phyloP scores from a whole-genome alignment of 495 filamentous ascomycete species.

The Mycothermus thermophilus region DNA sequence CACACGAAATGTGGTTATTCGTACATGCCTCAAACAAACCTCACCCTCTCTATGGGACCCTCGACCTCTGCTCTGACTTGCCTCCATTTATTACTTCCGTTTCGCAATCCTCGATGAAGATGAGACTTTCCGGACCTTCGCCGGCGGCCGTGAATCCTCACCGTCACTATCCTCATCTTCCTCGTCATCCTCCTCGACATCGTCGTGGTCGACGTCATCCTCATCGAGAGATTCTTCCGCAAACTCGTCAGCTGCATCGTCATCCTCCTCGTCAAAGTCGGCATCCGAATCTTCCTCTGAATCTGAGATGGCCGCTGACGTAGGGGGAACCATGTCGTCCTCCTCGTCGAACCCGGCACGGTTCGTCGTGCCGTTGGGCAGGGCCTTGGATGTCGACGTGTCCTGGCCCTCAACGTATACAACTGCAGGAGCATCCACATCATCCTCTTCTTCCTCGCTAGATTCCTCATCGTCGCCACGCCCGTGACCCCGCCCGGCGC shows the following conservation, averaged over 20 bases:
- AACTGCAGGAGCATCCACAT: slow-evolving; percentile 40
- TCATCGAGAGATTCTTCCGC: slow-evolving; percentile 7
- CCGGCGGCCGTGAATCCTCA: slow-evolving; percentile 19
- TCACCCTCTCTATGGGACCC: too few species aligned
- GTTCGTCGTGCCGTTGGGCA: slow-evolving; percentile 26
- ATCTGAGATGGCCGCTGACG: too few species aligned
- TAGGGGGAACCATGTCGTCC: slow-evolving; percentile 9
- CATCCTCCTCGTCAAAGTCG: not conserved
- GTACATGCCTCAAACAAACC: too few species aligned
- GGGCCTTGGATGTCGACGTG: slow-evolving; percentile 28
- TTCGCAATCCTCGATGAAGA: slow-evolving; percentile 13
- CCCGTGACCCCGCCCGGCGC: slow-evolving; percentile 21
- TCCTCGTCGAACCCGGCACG: slow-evolving; percentile 11
- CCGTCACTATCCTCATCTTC: slow-evolving; percentile 20
- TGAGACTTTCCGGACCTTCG: slow-evolving; percentile 23
- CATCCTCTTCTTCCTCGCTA: slow-evolving; percentile 59
- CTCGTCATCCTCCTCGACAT: slow-evolving; percentile 23
- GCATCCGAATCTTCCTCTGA: not conserved
- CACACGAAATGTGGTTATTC: too few species aligned
- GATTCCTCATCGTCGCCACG: slow-evolving; percentile 54
- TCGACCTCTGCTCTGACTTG: too few species aligned
- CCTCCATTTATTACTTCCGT: slow-evolving; percentile 16
- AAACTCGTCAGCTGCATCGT: not conserved
- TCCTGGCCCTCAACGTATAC: slow-evolving; percentile 81
- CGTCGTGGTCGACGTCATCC: slow-evolving; percentile 25